Conservation (phyloP, 2,329 filamentous ascomycete species). For the Fusarium avenaceum region DNA sequence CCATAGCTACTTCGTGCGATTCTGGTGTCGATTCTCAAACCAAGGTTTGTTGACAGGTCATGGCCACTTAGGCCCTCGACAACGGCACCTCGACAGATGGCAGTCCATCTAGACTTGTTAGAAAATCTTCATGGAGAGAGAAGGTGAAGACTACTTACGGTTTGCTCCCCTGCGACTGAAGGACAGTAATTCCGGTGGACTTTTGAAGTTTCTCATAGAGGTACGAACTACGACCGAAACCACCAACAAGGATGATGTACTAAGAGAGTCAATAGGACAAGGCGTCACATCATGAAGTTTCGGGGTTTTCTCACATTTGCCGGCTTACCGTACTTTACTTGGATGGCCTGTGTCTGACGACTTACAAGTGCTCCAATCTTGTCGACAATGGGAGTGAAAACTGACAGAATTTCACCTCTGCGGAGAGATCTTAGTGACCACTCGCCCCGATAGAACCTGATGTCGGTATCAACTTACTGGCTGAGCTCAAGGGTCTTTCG, state of each 20-base stretch:
- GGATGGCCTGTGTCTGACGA: constrained; percentile 43
- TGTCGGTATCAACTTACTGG: too few species aligned
- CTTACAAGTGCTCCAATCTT: constrained; percentile 45
- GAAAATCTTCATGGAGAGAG: too few species aligned
- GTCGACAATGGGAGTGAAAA: constrained; percentile 44
- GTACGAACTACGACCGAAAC: constrained; percentile 52
- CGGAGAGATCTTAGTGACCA: too few species aligned
- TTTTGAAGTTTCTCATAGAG: too few species aligned
- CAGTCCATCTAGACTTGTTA: constrained; percentile 47
- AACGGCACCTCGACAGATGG: constrained; percentile 54
- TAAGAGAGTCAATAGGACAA: constrained; percentile 22
- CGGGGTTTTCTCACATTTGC: constrained; percentile 33
- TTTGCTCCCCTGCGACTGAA: too few species aligned
- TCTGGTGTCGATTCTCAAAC: constrained; percentile 36
- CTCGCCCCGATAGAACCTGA: too few species aligned
- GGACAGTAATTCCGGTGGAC: too few species aligned
- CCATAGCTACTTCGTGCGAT: constrained; percentile 50
- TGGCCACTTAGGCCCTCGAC: neutral
- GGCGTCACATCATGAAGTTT: too few species aligned
- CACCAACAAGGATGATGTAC: constrained; percentile 58
- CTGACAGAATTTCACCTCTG: constrained; percentile 13
- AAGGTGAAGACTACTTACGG: too few species aligned
- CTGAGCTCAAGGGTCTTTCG: constrained; percentile 13
- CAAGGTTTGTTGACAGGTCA: neutral
- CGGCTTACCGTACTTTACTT: constrained; percentile 3